Base-by-base conservation (phyloP, 2,329 filamentous ascomycete species). In the Microsporum canis region DNA sequence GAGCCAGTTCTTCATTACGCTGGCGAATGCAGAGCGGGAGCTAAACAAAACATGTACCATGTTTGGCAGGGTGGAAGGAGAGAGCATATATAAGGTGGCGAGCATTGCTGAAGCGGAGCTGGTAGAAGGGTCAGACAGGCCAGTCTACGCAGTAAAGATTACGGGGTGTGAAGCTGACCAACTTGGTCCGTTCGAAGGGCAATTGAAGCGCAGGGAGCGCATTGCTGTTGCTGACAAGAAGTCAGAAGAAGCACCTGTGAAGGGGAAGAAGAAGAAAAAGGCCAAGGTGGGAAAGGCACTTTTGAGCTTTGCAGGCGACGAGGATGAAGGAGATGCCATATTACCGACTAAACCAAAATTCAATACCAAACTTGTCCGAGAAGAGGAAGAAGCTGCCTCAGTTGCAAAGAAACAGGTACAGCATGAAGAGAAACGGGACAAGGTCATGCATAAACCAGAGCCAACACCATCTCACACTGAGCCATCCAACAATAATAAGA, bases 1-100 rank as follows among this genome's bases (percentile, higher is more conserved):
- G 38, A 96, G 90, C 73, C 94, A 99, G 74, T 97, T 97, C 79
- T 99, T 99, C 78, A 86, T 99, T 64, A 97, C 94, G 0, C 76
- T 99, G 59, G 91, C 85, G 65, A 79, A 80, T 60, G 91, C 87
- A 70, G 80, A 91, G 29, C 86, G 90, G 31, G 91, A 97, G 77
- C 73, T 99, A 69, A 89, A 88, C 67, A 88, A 87, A 58, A 89
- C 89, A 75, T 96, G 96, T 73, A 97, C 94, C 0, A 77, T 97
- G 72, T 97, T 99, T 77, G 94, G 94, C 17, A 82, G 94, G 61
- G 83, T 99, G 51, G 90, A 88, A 39, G 94, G 92, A 33, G 90
- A 97, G 66, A 96, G 92, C 14, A 94, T 99, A 60, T 99, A 95
- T 77, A 97, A 96, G 72, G 74, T 99, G 69, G 86, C 91, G 70